phyloP scores from a whole-genome alignment of 2,329 filamentous ascomycete species.

The Coccinonectria pachysandricola region DNA sequence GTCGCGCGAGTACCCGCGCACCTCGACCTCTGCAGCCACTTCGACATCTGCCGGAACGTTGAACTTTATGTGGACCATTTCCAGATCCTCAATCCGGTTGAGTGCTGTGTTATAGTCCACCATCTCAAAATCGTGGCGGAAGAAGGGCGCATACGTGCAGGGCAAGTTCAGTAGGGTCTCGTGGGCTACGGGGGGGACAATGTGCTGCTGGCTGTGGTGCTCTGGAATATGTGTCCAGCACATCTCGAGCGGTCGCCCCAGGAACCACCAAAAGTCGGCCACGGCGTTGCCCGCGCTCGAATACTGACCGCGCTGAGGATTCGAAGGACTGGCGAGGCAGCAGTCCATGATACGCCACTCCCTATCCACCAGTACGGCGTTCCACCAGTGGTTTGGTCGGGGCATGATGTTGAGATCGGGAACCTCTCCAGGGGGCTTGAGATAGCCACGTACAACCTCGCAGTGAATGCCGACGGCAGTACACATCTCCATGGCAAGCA shows the following conservation, averaged over 20 bases:
- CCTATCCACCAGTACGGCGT: slow-evolving; percentile 81
- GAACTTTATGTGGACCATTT: slow-evolving; percentile 85
- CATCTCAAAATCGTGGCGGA: slow-evolving; percentile 71
- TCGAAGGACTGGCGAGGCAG: slow-evolving; percentile 81
- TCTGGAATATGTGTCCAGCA: slow-evolving; percentile 96
- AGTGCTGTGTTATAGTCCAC: slow-evolving; percentile 85
- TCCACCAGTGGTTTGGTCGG: slow-evolving; percentile 97
- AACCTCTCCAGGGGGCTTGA: slow-evolving; percentile 80
- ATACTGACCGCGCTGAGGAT: slow-evolving; percentile 69
- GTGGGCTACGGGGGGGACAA: slow-evolving; percentile 77
- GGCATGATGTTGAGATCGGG: slow-evolving; percentile 72
- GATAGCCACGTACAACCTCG: slow-evolving; percentile 78
- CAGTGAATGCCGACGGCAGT: slow-evolving; percentile 76
- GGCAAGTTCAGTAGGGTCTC: slow-evolving; percentile 82
- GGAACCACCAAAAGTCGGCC: slow-evolving; percentile 88
- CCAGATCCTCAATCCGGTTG: slow-evolving; percentile 77
- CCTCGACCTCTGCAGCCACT: slow-evolving; percentile 84
- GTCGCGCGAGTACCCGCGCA: slow-evolving; percentile 68
- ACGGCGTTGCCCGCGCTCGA: slow-evolving; percentile 58
- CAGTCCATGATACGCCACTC: slow-evolving; percentile 97
- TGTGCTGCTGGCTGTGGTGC: slow-evolving; percentile 79
- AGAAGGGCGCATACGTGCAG: slow-evolving; percentile 76
- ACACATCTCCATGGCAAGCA: slow-evolving; percentile 89
- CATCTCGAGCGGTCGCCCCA: slow-evolving; percentile 76
- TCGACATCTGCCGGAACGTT: slow-evolving; percentile 84